Evolutionary conservation across 2,329 filamentous ascomycete genomes (phyloP).

Genomic region (Colletotrichum falcatum): DNA sequence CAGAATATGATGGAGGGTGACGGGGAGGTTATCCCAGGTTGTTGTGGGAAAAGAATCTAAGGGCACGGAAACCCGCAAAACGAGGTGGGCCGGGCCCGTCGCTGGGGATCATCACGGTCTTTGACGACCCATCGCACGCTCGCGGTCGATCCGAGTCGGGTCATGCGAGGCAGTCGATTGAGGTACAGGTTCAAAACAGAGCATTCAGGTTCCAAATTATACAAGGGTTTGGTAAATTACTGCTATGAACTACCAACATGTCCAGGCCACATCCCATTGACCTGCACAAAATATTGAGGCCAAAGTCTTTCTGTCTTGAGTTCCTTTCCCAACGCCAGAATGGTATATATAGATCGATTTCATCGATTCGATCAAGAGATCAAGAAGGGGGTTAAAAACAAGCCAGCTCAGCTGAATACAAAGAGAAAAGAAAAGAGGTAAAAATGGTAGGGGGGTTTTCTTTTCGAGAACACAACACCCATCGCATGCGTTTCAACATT

Average conservation of each 20-base stretch:
- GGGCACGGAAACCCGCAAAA: conserved; percentile 29
- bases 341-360: conserved; percentile 41
- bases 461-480: conserved; percentile 13
- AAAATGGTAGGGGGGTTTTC: neutral
- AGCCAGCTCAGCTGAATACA: conserved; percentile 35
- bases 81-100: conserved; percentile 14
- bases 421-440: conserved; percentile 29
- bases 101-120: neutral
- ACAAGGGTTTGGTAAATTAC: conserved; percentile 34
- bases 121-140: neutral
- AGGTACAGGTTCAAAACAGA: too few species aligned
- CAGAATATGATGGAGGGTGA: neutral
- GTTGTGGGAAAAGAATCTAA: conserved; percentile 6
- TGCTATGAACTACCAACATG: conserved; percentile 25
- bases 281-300: conserved; percentile 9
- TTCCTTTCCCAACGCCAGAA: conserved; percentile 41
- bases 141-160: too few species aligned
- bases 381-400: conserved; percentile 3
- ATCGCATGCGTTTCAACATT: conserved; percentile 9
- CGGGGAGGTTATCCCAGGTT: neutral
- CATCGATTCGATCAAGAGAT: conserved; percentile 18
- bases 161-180: neutral
- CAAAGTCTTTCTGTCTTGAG: conserved; percentile 25
- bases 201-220: conserved; percentile 4
- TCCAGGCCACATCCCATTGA: conserved; percentile 19